phyloP scores from a whole-genome alignment of 1,139 yeast genomes.

The Barnettozyma hawaiiensis region DNA sequence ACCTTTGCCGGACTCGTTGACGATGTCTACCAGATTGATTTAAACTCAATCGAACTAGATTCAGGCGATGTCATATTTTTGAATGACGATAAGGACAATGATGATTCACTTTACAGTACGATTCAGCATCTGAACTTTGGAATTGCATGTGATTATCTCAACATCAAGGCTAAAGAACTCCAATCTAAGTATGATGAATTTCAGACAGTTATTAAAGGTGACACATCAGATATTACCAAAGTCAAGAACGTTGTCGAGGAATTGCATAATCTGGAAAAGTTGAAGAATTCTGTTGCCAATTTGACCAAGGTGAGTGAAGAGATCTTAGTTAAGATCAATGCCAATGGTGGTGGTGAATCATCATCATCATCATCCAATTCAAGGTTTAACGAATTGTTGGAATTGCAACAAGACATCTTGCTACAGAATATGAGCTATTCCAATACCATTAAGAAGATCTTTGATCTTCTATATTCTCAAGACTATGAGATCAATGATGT shows the following conservation, averaged over 20 bases:
- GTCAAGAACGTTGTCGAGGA: slow-evolving; percentile 69
- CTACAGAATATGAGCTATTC: slow-evolving; percentile 51
- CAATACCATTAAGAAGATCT: slow-evolving; percentile 43
- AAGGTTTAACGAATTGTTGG: slow-evolving; percentile 51
- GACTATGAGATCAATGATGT: slow-evolving; percentile 34
- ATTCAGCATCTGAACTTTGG: slow-evolving; percentile 65
- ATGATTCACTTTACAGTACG: slow-evolving; percentile 9
- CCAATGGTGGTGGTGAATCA: slow-evolving; percentile 30
- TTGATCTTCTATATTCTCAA: slow-evolving; percentile 42
- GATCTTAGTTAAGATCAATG: slow-evolving; percentile 45
- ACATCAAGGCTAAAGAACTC: slow-evolving; percentile 60
- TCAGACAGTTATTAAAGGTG: slow-evolving; percentile 52
- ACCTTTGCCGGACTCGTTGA: slow-evolving; percentile 81
- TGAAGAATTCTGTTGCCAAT: slow-evolving; percentile 63
- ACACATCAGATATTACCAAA: slow-evolving; percentile 29
- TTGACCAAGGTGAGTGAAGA: slow-evolving; percentile 76
- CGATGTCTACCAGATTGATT: slow-evolving; percentile 54
- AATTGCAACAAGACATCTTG: slow-evolving; percentile 69
- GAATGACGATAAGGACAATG: slow-evolving; percentile 12
- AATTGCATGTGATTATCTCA: slow-evolving; percentile 67
- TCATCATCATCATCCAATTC: too few relatives aligned
- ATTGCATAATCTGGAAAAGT: slow-evolving; percentile 59
- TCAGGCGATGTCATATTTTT: slow-evolving; percentile 23
- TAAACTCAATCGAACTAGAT: slow-evolving; percentile 40
- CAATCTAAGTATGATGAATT: slow-evolving; percentile 60